These are phyloP conservation scores for Neoboletus brunneissimus DNA, from an alignment of 768 basidiomycete genomes.

Conservation along the genomic window DNA sequence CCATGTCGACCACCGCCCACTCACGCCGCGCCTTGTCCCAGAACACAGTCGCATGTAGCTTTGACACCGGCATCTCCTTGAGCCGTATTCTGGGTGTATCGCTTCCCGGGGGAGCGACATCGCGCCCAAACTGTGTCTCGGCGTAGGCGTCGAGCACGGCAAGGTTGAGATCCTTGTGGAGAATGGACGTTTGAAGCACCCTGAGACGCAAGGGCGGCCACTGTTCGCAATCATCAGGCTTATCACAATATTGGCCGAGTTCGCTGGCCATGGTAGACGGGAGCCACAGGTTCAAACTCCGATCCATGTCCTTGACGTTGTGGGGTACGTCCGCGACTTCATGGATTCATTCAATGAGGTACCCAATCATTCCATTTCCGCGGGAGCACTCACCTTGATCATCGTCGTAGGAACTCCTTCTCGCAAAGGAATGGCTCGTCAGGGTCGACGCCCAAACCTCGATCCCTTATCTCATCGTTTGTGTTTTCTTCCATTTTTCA, in stretches of 20 bases:
- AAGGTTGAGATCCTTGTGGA: slow-evolving; percentile 49
- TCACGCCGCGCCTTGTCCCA: slow-evolving; percentile 58
- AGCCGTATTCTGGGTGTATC: slow-evolving; percentile 64
- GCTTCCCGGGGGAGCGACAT: slow-evolving; percentile 50
- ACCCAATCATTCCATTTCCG: background rate
- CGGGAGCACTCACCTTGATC: background rate
- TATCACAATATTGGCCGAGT: slow-evolving; percentile 28
- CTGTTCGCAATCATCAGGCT: slow-evolving; percentile 46
- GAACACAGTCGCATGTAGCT: slow-evolving; percentile 72
- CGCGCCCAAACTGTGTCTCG: slow-evolving; percentile 74
- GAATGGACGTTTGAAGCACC: slow-evolving; percentile 39
- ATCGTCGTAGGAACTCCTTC: slow-evolving; percentile 48
- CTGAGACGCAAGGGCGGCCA: slow-evolving; percentile 44
- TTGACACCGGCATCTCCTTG: slow-evolving; percentile 83
- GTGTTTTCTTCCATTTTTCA: slow-evolving; percentile 29
- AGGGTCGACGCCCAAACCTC: slow-evolving; percentile 59
- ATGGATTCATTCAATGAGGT: slow-evolving; percentile 55
- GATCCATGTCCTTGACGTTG: slow-evolving; percentile 4
- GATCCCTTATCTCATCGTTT: slow-evolving; percentile 69
- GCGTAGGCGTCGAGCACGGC: slow-evolving; percentile 61
- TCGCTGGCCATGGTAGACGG: slow-evolving; percentile 15
- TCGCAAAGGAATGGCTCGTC: slow-evolving; percentile 72
- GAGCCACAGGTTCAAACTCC: slow-evolving; percentile 22
- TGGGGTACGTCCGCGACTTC: background rate
- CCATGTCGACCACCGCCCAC: slow-evolving; percentile 83